Percentiles rank a stretch among this genome's conserved stretches.
phyloP scores from a whole-genome alignment of 2,329 filamentous ascomycete species.

The Emmonsia crescens region DNA sequence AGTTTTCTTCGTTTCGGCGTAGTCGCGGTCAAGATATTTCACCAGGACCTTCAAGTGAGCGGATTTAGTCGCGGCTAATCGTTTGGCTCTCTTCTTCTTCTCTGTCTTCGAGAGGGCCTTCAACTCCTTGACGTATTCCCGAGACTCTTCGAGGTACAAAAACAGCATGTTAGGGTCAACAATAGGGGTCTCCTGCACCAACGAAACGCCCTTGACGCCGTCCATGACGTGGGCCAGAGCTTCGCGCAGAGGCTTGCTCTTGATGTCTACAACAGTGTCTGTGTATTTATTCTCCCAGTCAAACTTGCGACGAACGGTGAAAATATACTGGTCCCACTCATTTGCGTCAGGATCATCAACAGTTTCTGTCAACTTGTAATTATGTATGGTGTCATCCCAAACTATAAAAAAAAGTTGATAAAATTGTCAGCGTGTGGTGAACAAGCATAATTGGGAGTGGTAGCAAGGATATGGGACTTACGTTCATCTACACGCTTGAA shows the following conservation, averaged over 20 bases:
- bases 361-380: constrained; percentile 59
- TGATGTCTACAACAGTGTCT: constrained; percentile 68
- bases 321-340: constrained; percentile 68
- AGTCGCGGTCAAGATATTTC: constrained; percentile 72
- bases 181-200: constrained; percentile 69
- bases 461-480: constrained; percentile 16
- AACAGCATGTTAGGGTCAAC: constrained; percentile 63
- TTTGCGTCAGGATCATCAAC: constrained; percentile 50
- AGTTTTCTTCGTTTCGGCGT: constrained; percentile 64
- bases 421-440: constrained; percentile 6
- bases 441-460: constrained; percentile 19
- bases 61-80: constrained; percentile 28
- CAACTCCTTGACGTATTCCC: constrained; percentile 51
- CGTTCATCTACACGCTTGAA: constrained; percentile 58
- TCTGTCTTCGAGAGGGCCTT: constrained; percentile 53
- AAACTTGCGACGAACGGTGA: constrained; percentile 73
- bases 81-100: constrained; percentile 34
- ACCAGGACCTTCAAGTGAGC: constrained; percentile 57
- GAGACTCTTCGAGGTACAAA: constrained; percentile 69
- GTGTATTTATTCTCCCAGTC: constrained; percentile 74
- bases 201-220: constrained; percentile 63
- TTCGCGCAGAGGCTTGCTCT: constrained; percentile 66
- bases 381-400: constrained; percentile 48
- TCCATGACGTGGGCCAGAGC: constrained; percentile 62
- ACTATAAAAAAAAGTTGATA: constrained; percentile 26